These are phyloP conservation scores for Calophaca sinica DNA, from an alignment of 306 rosid genomes.

Conservation along the genomic window DNA sequence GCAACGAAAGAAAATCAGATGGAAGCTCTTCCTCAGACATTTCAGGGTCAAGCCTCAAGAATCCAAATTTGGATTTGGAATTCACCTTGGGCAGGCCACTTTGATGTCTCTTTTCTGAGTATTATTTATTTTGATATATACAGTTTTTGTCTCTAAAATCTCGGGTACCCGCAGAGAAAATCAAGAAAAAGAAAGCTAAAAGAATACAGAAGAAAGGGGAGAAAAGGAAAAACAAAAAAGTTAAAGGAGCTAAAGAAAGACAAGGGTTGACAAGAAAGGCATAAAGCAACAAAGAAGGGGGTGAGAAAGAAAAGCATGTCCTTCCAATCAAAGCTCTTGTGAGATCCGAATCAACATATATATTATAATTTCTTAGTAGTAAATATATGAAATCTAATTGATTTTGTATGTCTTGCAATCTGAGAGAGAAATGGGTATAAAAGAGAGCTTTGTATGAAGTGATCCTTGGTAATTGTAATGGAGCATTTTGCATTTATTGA, in stretches of 20 bases:
- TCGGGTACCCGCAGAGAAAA: constrained; percentile 4
- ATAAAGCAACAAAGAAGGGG: constrained; percentile 84
- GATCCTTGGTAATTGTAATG: constrained; percentile 77
- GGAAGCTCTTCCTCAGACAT: constrained; percentile 72
- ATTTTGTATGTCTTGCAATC: constrained; percentile 62
- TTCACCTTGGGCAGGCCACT: constrained; percentile 80
- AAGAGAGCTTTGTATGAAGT: constrained; percentile 57
- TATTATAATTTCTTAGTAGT: constrained; percentile 58
- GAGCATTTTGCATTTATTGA: constrained; percentile 66
- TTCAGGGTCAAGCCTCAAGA: constrained; percentile 78
- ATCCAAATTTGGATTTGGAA: constrained; percentile 85
- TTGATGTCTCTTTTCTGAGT: constrained; percentile 33
- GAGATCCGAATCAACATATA: constrained; percentile 66
- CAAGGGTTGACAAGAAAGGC: constrained; percentile 90
- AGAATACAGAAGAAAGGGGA: constrained; percentile 41
- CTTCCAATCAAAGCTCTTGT: constrained; percentile 63
- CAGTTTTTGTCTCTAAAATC: constrained; percentile 38
- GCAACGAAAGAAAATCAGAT: constrained; percentile 80
- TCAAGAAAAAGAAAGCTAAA: constrained; percentile 58
- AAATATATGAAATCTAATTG: constrained; percentile 79
- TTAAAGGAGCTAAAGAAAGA: constrained; percentile 76
- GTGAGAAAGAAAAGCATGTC: constrained; percentile 57
- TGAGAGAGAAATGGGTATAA: constrained; percentile 51
- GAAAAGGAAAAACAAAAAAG: constrained; percentile 48
- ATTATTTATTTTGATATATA: neutral